Conservation (phyloP, 345 rosid species). For the Populus nigra region DNA sequence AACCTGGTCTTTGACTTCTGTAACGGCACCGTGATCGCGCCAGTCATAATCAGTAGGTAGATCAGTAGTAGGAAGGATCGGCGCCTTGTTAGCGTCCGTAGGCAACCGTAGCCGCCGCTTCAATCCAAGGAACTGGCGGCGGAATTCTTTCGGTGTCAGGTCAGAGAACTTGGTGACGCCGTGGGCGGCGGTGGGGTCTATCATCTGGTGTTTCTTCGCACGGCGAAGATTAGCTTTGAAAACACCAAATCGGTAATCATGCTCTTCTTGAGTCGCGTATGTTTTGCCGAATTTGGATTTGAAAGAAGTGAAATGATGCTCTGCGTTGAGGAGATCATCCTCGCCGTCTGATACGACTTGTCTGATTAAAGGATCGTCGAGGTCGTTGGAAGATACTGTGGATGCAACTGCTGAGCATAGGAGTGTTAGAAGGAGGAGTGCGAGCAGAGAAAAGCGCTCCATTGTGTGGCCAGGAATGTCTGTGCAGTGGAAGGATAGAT, state of each 20-base stretch:
- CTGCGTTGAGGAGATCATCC: slow-evolving; percentile 21
- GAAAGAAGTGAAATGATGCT: slow-evolving; percentile 25
- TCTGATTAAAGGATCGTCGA: slow-evolving; percentile 21
- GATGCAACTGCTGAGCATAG: not conserved
- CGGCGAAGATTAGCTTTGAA: slow-evolving; percentile 61
- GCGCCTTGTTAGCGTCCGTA: slow-evolving; percentile 74
- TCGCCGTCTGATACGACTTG: slow-evolving; percentile 23
- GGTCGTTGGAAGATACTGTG: not conserved
- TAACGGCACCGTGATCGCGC: slow-evolving; percentile 88
- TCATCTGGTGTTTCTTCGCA: slow-evolving; percentile 67
- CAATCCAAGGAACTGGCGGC: slow-evolving; percentile 51
- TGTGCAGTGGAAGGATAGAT: not conserved
- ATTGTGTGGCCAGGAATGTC: not conserved
- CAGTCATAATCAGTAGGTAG: slow-evolving; percentile 83
- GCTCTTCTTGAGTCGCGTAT: slow-evolving; percentile 52
- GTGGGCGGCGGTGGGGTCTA: slow-evolving; percentile 81
- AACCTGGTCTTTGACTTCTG: slow-evolving; percentile 82
- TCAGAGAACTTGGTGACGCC: slow-evolving; percentile 93
- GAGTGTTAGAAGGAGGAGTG: not conserved
- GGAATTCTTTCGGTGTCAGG: slow-evolving; percentile 70
- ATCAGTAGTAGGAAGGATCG: slow-evolving; percentile 70
- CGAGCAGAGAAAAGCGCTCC: slow-evolving; percentile 11
- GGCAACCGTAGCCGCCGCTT: slow-evolving; percentile 54
- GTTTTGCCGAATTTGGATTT: slow-evolving; percentile 21
- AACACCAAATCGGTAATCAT: slow-evolving; percentile 56